These are phyloP conservation scores for Teratosphaeria destructans DNA, from an alignment of 2,329 filamentous ascomycete species.

Conservation along the genomic window DNA sequence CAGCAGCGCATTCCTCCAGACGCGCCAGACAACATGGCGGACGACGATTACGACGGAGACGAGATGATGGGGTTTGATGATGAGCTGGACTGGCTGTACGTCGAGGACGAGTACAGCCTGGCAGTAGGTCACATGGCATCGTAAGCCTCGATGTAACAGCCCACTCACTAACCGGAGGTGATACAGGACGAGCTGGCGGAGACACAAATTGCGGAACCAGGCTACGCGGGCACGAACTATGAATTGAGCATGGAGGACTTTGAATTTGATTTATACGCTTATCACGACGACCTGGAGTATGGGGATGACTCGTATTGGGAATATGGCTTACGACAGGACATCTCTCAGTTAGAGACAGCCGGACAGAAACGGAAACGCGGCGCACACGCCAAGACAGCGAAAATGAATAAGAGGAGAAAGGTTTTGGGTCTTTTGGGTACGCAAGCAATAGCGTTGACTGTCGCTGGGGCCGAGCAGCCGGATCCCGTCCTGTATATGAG, in stretches of 20 bases:
- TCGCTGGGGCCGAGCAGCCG: slow-evolving; percentile 9
- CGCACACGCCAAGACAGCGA: slow-evolving; percentile 2
- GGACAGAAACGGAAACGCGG: slow-evolving; percentile 24
- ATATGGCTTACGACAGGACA: slow-evolving; percentile 11
- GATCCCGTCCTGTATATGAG: slow-evolving; percentile 18
- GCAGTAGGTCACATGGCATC: slow-evolving; percentile 19
- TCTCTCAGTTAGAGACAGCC: slow-evolving; percentile 10
- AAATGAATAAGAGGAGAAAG: slow-evolving; percentile 15
- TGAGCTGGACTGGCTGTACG: slow-evolving; percentile 31
- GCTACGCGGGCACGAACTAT: slow-evolving; percentile 23
- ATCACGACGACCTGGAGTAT: slow-evolving; percentile 40
- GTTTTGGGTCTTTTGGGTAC: slow-evolving; percentile 5
- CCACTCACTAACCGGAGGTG: neutral
- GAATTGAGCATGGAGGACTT: slow-evolving; percentile 21
- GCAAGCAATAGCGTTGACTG: neutral
- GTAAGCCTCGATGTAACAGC: neutral
- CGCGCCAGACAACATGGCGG: slow-evolving; percentile 12
- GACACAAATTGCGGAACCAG: slow-evolving; percentile 35
- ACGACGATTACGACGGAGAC: slow-evolving; percentile 29
- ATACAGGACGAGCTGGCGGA: slow-evolving; percentile 40
- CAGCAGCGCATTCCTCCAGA: neutral
- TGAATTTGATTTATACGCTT: slow-evolving; percentile 40
- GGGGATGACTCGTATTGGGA: slow-evolving; percentile 38
- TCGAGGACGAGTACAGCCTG: slow-evolving; percentile 34
- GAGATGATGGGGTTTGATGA: slow-evolving; percentile 28